Conservation (phyloP, 352 stramenopile genomes). For the Pythium grandisporangium region DNA sequence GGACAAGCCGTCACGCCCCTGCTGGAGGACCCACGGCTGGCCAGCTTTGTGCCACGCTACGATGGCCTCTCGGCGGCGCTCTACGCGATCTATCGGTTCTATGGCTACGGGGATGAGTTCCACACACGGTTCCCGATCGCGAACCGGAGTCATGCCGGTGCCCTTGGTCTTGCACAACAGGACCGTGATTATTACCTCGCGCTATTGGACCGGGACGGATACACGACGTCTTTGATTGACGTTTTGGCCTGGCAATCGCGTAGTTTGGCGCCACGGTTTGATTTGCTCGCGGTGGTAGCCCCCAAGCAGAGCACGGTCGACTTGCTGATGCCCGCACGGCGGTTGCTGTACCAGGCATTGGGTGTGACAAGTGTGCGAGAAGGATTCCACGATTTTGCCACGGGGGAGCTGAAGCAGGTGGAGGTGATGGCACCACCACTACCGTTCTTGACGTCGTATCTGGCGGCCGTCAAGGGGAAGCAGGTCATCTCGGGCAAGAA, state of each 20-base stretch:
- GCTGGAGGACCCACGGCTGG: slow-evolving; percentile 39
- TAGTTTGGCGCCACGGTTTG: slow-evolving; percentile 48
- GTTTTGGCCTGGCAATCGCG: slow-evolving; percentile 36
- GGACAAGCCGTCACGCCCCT: slow-evolving; percentile 26
- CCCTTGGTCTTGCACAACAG: too few relatives aligned
- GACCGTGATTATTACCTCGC: too few relatives aligned
- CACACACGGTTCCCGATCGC: too few relatives aligned
- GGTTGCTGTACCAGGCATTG: slow-evolving; percentile 46
- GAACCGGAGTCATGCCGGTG: too few relatives aligned
- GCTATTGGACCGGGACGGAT: slow-evolving; percentile 50
- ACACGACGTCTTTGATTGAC: slow-evolving; percentile 50
- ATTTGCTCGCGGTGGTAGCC: slow-evolving; percentile 23
- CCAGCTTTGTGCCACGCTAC: slow-evolving; percentile 6
- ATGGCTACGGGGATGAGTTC: slow-evolving; percentile 42
- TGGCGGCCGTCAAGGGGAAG: too few relatives aligned
- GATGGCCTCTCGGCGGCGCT: slow-evolving; percentile 38
- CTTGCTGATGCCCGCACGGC: slow-evolving; percentile 25
- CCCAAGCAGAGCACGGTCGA: slow-evolving; percentile 24
- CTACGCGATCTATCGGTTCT: slow-evolving; percentile 75
- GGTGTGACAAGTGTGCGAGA: slow-evolving; percentile 31
- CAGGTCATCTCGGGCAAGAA: too few relatives aligned
- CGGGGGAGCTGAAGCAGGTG: not conserved
- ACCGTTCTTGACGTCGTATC: too few relatives aligned
- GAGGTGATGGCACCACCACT: not conserved
- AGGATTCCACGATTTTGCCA: slow-evolving; percentile 5